Base-by-base conservation (phyloP, 495 filamentous ascomycete genomes). In the Trichoderma orchidacearum region DNA sequence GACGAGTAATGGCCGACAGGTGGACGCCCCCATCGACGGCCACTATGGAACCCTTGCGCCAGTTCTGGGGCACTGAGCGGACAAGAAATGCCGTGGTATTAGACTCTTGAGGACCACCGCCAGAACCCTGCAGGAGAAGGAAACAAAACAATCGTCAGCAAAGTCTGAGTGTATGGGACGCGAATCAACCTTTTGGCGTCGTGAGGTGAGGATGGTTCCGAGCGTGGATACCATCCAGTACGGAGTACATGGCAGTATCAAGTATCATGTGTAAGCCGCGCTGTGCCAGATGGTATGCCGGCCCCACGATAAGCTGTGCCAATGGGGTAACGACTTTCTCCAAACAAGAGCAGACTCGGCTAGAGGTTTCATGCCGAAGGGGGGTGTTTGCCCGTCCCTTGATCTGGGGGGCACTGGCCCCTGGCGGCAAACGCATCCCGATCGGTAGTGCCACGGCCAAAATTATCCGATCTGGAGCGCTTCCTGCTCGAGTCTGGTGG, bases 21-120 rank as follows among this genome's bases (percentile, higher is more conserved):
- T 96, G 89, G 41, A 87, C 87, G 51, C 93, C 93, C 23, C 89
- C 93, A 73, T 98, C 93, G 41, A 98, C 86, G 29, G 90, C 92
- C 6, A 96, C 71, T 11, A 95, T 63, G 0, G 90, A 95, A 30
- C 85, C 83, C 62, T 80, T 85, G 23, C 77, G 64, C 93, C 93
- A 98, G 36, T 77, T 75, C 30, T 83, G 80, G n/a, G 83, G 74
- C 7, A 83, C 77, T 2, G 90, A 91, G 50, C 92, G 86, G 38
- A 96, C 85, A 1, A 98, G 80, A 32, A 96, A 78, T 9, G 89
- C 90, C 3, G 93, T 96, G 3, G 90, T 85, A 62, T 89, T 87
- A 63, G 90, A 83, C 73, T 98, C 93, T 60, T 80, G 80, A 9
- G 93, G 93, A 29, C 93, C 93, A 61, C 93, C 93, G 53, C 89